A percentile compares a stretch with the other conserved stretches of the same genome.
Evolutionary conservation across 192 early-diverging fungal species (phyloP).

Genomic region (Podila minutissima): DNA sequence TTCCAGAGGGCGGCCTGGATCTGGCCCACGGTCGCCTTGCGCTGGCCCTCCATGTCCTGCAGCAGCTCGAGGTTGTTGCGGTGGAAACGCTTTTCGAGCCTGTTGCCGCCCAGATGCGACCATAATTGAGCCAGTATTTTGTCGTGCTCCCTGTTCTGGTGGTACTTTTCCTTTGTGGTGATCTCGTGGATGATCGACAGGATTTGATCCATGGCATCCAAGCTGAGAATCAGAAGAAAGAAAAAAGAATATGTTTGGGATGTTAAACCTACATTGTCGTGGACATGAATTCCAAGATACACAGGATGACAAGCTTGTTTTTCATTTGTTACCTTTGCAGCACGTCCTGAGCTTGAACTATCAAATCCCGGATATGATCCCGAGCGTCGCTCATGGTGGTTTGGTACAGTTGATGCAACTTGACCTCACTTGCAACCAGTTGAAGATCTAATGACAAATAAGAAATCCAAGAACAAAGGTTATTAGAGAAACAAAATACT

Average conservation of each 20-base stretch:
- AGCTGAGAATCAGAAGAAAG: constrained; percentile 11
- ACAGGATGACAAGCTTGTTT: neutral
- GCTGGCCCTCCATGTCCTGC: constrained; percentile 47
- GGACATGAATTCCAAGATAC: neutral
- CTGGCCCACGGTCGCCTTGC: constrained; percentile 50
- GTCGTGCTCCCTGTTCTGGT: constrained; percentile 38
- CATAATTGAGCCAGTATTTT: constrained; percentile 49
- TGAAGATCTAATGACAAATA: constrained; percentile 2
- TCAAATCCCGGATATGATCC: constrained; percentile 40
- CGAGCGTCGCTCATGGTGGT: constrained; percentile 29
- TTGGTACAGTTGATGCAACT: constrained; percentile 23
- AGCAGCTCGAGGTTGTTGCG: constrained; percentile 55
- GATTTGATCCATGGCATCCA: constrained; percentile 52
- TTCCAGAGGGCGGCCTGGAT: constrained; percentile 53
- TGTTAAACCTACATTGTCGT: neutral
- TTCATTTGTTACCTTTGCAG: constrained; percentile 16
- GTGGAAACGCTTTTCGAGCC: constrained; percentile 30
- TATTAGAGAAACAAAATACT: neutral
- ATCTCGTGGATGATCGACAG: constrained; percentile 57
- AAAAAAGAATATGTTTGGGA: neutral
- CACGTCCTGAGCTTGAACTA: constrained; percentile 35
- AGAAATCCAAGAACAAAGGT: neutral
- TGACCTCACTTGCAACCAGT: constrained; percentile 5
- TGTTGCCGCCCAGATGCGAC: constrained; percentile 41
- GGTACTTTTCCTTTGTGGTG: constrained; percentile 47